phyloP scores from a whole-genome alignment of 192 early-diverging fungal species.

The Backusella liffmaniae region DNA sequence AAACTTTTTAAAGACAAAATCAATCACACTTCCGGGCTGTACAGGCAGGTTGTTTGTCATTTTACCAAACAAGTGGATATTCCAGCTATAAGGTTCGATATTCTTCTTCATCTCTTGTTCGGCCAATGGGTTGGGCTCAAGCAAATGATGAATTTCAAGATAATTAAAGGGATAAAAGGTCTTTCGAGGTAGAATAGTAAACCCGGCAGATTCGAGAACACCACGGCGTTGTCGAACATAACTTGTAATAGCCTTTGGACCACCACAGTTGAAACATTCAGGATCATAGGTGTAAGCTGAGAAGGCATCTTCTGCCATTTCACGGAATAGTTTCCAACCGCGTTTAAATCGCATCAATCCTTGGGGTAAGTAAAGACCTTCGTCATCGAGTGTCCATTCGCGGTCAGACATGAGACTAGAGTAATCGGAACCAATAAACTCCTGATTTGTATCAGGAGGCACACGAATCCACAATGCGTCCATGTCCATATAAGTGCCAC shows the following conservation, averaged over 20 bases:
- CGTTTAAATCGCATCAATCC: slow-evolving; percentile 60
- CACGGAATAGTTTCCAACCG: slow-evolving; percentile 52
- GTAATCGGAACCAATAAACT: slow-evolving; percentile 58
- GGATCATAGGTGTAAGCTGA: slow-evolving; percentile 48
- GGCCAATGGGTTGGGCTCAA: slow-evolving; percentile 37
- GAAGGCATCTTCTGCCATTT: slow-evolving; percentile 51
- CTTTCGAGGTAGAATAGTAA: slow-evolving; percentile 44
- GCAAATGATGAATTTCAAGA: slow-evolving; percentile 40
- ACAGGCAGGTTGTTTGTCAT: slow-evolving; percentile 51
- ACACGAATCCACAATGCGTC: slow-evolving; percentile 58
- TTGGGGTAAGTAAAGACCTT: slow-evolving; percentile 50
- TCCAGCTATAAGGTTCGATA: slow-evolving; percentile 41
- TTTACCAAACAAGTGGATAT: slow-evolving; percentile 57
- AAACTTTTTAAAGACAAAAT: slow-evolving; percentile 45
- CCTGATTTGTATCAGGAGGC: slow-evolving; percentile 45
- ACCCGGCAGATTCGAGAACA: slow-evolving; percentile 41
- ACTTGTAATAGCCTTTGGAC: slow-evolving; percentile 52
- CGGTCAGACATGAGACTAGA: slow-evolving; percentile 42
- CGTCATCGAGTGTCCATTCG: slow-evolving; percentile 53
- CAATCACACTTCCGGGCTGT: slow-evolving; percentile 48
- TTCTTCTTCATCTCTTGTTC: slow-evolving; percentile 37
- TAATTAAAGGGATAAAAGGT: slow-evolving; percentile 53
- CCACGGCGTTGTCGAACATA: slow-evolving; percentile 48
- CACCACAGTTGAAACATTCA: slow-evolving; percentile 59
- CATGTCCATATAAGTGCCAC: slow-evolving; percentile 66